phyloP scores from a whole-genome alignment of 805 yeast species.

The Grigorovia jiainica region DNA sequence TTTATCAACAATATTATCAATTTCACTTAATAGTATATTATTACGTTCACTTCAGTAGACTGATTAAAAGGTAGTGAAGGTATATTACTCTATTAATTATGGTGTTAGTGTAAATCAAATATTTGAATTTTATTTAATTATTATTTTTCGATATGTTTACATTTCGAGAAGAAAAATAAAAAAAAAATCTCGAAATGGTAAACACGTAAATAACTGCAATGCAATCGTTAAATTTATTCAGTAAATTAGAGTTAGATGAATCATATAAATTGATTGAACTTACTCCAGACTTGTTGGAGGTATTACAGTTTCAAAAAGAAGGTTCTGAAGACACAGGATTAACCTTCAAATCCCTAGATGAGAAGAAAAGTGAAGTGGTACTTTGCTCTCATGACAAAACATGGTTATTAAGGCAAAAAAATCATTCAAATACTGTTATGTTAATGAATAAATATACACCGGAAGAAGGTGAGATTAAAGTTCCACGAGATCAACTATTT shows the following conservation, averaged over 20 bases:
- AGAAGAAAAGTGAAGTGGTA: constrained; percentile 37
- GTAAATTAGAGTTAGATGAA: constrained; percentile 15
- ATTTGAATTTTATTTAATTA: too few relatives aligned
- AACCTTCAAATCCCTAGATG: constrained; percentile 25
- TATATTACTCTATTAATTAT: too few relatives aligned
- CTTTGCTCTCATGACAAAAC: constrained; percentile 52
- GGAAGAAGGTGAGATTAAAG: constrained; percentile 7
- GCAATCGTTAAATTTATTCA: constrained; percentile 12
- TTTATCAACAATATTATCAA: too few relatives aligned
- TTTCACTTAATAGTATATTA: too few relatives aligned
- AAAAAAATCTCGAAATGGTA: not conserved
- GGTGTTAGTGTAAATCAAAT: too few relatives aligned
- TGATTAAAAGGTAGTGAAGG: too few relatives aligned
- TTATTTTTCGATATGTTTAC: not conserved
- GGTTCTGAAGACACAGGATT: constrained; percentile 8
- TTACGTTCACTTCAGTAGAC: too few relatives aligned
- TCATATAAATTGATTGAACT: constrained; percentile 45
- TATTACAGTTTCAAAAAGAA: constrained; percentile 19
- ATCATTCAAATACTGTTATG: constrained; percentile 80
- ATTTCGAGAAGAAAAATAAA: not conserved
- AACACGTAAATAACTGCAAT: too few relatives aligned
- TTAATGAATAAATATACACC: constrained; percentile 32
- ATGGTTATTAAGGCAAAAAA: constrained; percentile 62
- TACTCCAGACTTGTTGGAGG: constrained; percentile 37
- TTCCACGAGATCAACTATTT: constrained; percentile 18